A percentile compares a stretch with the other conserved stretches of the same genome.
Conservation (phyloP, 1,139 yeast species). For the Saccharomyces hybrid region DNA sequence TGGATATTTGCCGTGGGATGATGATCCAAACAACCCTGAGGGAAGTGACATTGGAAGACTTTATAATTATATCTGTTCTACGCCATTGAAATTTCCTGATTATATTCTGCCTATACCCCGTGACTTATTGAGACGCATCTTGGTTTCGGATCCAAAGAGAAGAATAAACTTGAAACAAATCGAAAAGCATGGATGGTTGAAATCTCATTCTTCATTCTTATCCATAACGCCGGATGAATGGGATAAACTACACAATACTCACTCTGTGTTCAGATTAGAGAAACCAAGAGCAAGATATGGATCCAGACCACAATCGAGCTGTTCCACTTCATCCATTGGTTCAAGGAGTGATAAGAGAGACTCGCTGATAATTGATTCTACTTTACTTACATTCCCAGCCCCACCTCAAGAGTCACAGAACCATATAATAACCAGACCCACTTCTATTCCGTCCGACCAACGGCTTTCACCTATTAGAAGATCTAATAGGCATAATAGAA, state of each 20-base stretch:
- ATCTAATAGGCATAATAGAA: conserved; percentile 22
- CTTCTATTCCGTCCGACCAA: conserved; percentile 24
- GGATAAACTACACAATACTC: conserved; percentile 49
- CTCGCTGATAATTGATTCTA: conserved; percentile 23
- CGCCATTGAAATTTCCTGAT: conserved; percentile 92
- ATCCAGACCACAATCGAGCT: conserved; percentile 31
- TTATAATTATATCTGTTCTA: conserved; percentile 83
- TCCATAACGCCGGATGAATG: conserved; percentile 86
- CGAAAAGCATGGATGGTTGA: conserved; percentile 79
- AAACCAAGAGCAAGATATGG: conserved; percentile 32
- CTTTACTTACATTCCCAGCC: conserved; percentile 21
- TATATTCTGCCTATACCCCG: conserved; percentile 86
- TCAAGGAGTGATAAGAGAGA: conserved; percentile 27
- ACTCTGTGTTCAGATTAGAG: conserved; percentile 35
- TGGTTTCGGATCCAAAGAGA: conserved; percentile 60
- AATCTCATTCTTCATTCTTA: conserved; percentile 74
- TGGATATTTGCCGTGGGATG: conserved; percentile 96
- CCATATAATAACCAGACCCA: conserved; percentile 23
- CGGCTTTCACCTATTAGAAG: conserved; percentile 19
- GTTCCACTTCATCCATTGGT: conserved; percentile 30
- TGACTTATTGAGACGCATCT: conserved; percentile 75
- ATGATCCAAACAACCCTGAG: conserved; percentile 93
- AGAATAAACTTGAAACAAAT: conserved; percentile 66
- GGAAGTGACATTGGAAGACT: conserved; percentile 86
- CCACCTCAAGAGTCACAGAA: conserved; percentile 28